Conservation (phyloP, 768 basidiomycete species). For the Leccinum subtestaceum region DNA sequence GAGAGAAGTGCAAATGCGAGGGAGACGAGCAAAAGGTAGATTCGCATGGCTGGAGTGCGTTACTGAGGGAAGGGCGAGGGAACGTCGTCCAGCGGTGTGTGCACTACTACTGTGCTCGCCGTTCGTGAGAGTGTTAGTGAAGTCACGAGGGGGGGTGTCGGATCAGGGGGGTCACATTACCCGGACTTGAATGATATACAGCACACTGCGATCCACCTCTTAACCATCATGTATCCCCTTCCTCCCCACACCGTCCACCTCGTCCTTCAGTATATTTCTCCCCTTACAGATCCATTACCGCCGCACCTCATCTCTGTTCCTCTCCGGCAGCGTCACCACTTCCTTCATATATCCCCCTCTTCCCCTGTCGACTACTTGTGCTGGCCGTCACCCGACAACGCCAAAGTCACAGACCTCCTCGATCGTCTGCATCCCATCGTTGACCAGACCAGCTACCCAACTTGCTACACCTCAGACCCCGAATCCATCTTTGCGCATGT, state of each 20-base stretch:
- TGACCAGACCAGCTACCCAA: constrained; percentile 30
- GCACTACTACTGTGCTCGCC: background rate
- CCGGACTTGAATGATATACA: too few species aligned
- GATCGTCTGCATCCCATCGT: constrained; percentile 33
- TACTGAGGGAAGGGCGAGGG: constrained; percentile 1
- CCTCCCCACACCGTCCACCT: constrained; percentile 40
- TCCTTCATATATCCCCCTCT: constrained; percentile 53
- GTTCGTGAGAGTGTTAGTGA: constrained; percentile 9
- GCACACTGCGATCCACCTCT: too few species aligned
- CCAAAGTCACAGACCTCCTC: constrained; percentile 42
- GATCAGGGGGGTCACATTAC: constrained; percentile 11
- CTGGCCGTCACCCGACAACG: constrained; percentile 53
- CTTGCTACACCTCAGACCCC: constrained; percentile 44
- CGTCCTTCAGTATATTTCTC: constrained; percentile 57
- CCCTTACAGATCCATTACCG: constrained; percentile 52
- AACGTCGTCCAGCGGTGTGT: background rate
- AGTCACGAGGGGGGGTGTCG: constrained; percentile 9
- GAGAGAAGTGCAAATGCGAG: constrained; percentile 28
- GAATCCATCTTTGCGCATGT: constrained; percentile 59
- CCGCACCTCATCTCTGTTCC: constrained; percentile 57
- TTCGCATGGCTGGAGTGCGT: constrained; percentile 24
- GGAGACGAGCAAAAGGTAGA: constrained; percentile 31
- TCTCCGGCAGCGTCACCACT: constrained; percentile 62
- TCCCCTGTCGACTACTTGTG: constrained; percentile 56
- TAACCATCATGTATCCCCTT: constrained; percentile 23